Base-by-base conservation (phyloP, 2,329 filamentous ascomycete species). In the Apiospora kogelbergensis region DNA sequence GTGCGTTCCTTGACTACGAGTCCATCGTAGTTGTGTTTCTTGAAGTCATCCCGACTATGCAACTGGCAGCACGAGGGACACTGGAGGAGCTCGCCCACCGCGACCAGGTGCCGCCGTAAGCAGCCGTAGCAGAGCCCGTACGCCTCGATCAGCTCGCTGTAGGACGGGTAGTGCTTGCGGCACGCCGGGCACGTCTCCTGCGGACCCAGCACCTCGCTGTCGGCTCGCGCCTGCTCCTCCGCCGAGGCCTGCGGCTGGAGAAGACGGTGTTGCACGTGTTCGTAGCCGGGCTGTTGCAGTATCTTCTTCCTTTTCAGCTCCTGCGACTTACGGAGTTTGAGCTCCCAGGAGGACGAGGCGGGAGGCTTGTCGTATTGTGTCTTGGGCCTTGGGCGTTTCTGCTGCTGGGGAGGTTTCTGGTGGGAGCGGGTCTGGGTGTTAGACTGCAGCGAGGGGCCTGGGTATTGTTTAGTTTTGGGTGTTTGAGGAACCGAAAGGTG, bases 61-160 rank as follows among this genome's bases (percentile, higher is more conserved):
- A 66, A 44, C 17, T 22, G 44, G 17, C 42, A 30, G 33, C 65
- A 66, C 45, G 42, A 24, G 20, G 26, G 42, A 44, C 65, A 66
- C 33, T 22, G 7, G 26, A 46, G 44, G 17, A 66, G 42, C 65
- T 66, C 65, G 26, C 30, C 65, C 17, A 33, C 17, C 26, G 15
- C 30, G 4, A 66, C n/a, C 26, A 66, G 44, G 26, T 66, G 65
- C 20, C n/a, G 26, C 65, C 44, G 65, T 9, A 66, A 30, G 30
- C 65, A 66, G 9, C 22, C 3, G 44, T 41, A 40, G 44, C 65
- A 66, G n/a, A 66, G 53, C 2, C 65, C 65, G 42, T 48, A 53
- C 42, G 44, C 44, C 44, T 48, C 42, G 24, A 66, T 53, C 65
- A 66, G 30, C 30, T 53, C 45, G n/a, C n/a, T 37, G 26, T n/a